A percentile compares a stretch with the other conserved stretches of the same genome.
These are phyloP conservation scores for Vitis rupestris DNA, from an alignment of 164 flowering plant genomes.

Conservation along the genomic window DNA sequence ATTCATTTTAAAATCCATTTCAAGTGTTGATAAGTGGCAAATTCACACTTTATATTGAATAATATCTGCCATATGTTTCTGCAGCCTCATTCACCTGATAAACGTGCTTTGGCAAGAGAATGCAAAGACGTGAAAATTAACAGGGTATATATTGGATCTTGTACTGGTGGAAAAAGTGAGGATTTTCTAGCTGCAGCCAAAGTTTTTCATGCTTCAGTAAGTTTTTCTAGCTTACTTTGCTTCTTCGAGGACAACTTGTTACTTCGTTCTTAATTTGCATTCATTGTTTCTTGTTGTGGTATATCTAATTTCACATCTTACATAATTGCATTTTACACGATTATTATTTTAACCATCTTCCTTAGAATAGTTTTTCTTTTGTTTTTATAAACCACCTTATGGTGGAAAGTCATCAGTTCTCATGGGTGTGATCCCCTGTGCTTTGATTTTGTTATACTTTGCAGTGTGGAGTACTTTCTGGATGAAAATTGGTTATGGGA, in stretches of 20 bases:
- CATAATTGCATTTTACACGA: too few species aligned
- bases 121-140: conserved; percentile 98
- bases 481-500: neutral
- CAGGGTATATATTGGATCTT: conserved; percentile 97
- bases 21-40: too few species aligned
- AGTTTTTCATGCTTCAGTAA: conserved; percentile 86
- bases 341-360: neutral
- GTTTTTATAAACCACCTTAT: neutral
- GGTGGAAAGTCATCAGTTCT: neutral
- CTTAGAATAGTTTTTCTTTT: neutral
- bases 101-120: conserved; percentile 93
- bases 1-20: too few species aligned
- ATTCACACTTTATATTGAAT: neutral
- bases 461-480: neutral
- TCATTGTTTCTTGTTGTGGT: too few species aligned
- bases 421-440: neutral
- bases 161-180: conserved; percentile 98
- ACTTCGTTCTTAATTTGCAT: too few species aligned
- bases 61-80: conserved; percentile 14
- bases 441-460: neutral
- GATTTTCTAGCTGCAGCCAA: conserved; percentile 96
- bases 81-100: conserved; percentile 99
- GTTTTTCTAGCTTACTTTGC: neutral
- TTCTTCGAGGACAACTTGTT: too few species aligned
- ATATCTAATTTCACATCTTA: too few species aligned